Percentiles rank a stretch among this genome's conserved stretches.
Conservation (phyloP, 129 eudicot genomes). For the Logfia minima region DNA sequence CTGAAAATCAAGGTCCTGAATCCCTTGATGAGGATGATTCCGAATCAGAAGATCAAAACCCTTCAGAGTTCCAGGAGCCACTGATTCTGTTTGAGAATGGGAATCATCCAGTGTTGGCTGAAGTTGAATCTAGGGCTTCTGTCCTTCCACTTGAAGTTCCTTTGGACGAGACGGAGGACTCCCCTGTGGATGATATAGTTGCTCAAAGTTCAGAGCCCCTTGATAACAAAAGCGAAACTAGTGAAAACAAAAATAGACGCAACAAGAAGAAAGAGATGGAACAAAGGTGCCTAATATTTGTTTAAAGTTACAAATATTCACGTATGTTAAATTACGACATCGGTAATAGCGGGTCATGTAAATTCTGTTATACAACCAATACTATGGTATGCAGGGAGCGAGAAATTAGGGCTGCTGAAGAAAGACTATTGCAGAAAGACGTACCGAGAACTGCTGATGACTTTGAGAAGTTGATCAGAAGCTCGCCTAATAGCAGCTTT, state of each 20-base stretch:
- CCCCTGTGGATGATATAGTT: conserved; percentile 31
- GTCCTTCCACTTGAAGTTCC: conserved; percentile 83
- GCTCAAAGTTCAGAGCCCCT: conserved; percentile 31
- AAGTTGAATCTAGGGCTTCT: conserved; percentile 73
- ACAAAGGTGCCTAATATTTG: conserved; percentile 48
- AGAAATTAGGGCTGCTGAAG: conserved; percentile 88
- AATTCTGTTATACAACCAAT: not conserved
- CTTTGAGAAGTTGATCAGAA: conserved; percentile 74
- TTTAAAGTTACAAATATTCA: not conserved
- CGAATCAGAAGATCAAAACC: conserved; percentile 20
- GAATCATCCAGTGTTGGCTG: conserved; percentile 45
- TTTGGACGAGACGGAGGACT: conserved; percentile 63
- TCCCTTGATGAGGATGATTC: conserved; percentile 28
- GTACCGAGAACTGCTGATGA: conserved; percentile 78
- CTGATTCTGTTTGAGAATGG: conserved; percentile 31
- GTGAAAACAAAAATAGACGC: conserved; percentile 47
- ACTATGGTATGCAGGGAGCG: conserved; percentile 49
- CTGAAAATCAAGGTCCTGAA: conserved; percentile 38
- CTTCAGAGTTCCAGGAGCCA: conserved; percentile 22
- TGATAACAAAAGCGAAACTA: conserved; percentile 36
- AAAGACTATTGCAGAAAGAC: conserved; percentile 68
- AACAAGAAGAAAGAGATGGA: conserved; percentile 69
- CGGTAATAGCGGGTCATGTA: not conserved
- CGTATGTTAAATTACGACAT: not conserved
- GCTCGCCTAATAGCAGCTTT: conserved; percentile 90